phyloP scores from a whole-genome alignment of 2,329 filamentous ascomycete genomes.

The Trichoderma cornu-damae region DNA sequence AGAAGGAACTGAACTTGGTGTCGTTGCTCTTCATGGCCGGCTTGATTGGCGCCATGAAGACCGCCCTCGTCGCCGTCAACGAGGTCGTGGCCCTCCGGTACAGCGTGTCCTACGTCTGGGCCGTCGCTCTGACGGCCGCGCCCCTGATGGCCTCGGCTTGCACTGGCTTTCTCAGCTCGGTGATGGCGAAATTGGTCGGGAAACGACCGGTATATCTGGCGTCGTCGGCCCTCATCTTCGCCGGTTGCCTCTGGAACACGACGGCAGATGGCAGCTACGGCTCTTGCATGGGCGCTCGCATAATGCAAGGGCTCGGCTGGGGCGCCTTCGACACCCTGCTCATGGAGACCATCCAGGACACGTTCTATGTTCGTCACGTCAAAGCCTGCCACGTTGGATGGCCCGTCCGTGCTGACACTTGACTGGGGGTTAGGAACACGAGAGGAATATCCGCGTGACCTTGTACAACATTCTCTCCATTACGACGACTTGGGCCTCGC shows the following conservation, averaged over 20 bases:
- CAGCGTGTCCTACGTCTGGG: conserved; percentile 43
- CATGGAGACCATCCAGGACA: conserved; percentile 50
- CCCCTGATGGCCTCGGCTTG: conserved; percentile 48
- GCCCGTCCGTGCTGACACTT: neutral
- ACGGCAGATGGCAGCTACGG: conserved; percentile 37
- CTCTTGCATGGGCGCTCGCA: conserved; percentile 47
- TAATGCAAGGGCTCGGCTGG: conserved; percentile 55
- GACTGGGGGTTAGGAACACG: conserved; percentile 42
- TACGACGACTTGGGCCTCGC: conserved; percentile 49
- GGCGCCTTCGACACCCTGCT: conserved; percentile 53
- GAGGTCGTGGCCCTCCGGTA: conserved; percentile 40
- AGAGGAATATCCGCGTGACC: conserved; percentile 43
- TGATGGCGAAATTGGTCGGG: conserved; percentile 44
- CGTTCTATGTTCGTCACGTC: conserved; percentile 46
- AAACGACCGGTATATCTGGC: conserved; percentile 50
- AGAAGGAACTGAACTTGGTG: conserved; percentile 45
- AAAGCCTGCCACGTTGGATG: neutral
- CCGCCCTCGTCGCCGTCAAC: conserved; percentile 47
- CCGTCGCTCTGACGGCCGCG: conserved; percentile 47
- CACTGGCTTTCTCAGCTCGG: conserved; percentile 40
- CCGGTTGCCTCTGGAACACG: conserved; percentile 49
- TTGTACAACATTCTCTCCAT: conserved; percentile 43
- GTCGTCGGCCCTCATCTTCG: conserved; percentile 42
- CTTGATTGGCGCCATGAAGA: conserved; percentile 49
- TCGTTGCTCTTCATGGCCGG: conserved; percentile 45